Evolutionary conservation across 805 yeast species (phyloP).

Genomic region (Gaillardinia entomophila): DNA sequence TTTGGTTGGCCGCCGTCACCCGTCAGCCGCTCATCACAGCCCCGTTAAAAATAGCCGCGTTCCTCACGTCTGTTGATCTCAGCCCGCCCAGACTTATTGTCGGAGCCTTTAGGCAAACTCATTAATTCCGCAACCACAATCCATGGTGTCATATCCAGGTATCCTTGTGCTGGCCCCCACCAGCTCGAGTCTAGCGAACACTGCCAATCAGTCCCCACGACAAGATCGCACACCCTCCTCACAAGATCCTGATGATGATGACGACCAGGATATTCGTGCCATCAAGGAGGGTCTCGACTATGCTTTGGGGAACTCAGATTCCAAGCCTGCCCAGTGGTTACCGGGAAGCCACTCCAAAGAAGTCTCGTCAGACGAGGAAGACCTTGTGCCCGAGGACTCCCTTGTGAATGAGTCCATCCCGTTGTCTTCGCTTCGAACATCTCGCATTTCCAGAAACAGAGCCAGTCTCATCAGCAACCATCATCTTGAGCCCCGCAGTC

Average conservation of each 20-base stretch:
- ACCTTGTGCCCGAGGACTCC: constrained; percentile 1
- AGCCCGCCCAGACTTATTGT: no score
- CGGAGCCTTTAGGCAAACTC: no score
- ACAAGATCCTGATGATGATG: constrained; percentile 19
- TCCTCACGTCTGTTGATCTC: no score
- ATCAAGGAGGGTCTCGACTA: constrained; percentile 26
- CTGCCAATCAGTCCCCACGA: no score
- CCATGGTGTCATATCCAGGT: no score
- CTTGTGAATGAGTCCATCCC: constrained; percentile 12
- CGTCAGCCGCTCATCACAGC: no score
- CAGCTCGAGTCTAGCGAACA: no score
- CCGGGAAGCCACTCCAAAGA: constrained; percentile 10
- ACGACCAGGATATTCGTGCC: constrained; percentile 27
- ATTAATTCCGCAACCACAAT: no score
- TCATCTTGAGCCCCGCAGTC: background rate
- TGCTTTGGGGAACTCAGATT: constrained; percentile 25
- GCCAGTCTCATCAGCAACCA: background rate
- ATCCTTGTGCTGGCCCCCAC: no score
- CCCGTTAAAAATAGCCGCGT: no score
- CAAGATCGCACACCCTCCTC: constrained; percentile 12
- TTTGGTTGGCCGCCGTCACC: no score
- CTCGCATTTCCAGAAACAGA: background rate
- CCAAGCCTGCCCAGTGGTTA: constrained; percentile 25
- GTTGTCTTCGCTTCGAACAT: constrained; percentile 5
- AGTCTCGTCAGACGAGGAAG: background rate